Conservation (phyloP, 2,329 filamentous ascomycete species). For the Diplocarpon rosae region DNA sequence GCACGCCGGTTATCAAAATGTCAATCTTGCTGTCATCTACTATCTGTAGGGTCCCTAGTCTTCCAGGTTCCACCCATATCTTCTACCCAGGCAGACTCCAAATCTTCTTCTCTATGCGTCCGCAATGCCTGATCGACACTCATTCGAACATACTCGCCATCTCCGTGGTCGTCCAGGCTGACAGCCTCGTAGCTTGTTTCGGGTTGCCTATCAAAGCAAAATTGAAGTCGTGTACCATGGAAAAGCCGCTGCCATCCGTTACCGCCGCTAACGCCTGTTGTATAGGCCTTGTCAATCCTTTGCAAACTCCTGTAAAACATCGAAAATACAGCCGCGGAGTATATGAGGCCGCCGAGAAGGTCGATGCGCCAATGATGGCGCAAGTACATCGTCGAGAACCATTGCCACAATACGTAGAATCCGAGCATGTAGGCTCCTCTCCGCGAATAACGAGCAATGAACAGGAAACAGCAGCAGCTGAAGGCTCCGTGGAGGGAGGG, state of each 20-base stretch:
- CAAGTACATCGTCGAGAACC: slow-evolving; percentile 96
- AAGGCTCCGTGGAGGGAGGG: slow-evolving; percentile 90
- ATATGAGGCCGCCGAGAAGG: slow-evolving; percentile 70
- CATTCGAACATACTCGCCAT: slow-evolving; percentile 4
- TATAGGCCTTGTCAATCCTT: slow-evolving; percentile 22
- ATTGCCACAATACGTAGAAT: slow-evolving; percentile 76
- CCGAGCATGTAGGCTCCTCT: slow-evolving; percentile 60
- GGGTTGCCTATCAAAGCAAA: slow-evolving; percentile 17
- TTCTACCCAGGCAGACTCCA: slow-evolving; percentile 16
- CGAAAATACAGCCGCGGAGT: slow-evolving; percentile 67
- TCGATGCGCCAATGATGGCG: slow-evolving; percentile 94
- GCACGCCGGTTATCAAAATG: too few species aligned
- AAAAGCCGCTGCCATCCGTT: slow-evolving; percentile 24
- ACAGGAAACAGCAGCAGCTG: slow-evolving; percentile 83
- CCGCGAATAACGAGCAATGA: slow-evolving; percentile 34
- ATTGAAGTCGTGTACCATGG: slow-evolving; percentile 18
- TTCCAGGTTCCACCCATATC: slow-evolving; percentile 10
- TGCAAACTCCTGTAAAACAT: slow-evolving; percentile 21
- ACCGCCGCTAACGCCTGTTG: slow-evolving; percentile 18
- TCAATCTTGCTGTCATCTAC: too few species aligned
- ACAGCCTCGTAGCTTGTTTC: slow-evolving; percentile 15
- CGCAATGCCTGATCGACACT: slow-evolving; percentile 1
- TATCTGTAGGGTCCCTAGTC: background rate
- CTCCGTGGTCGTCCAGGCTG: slow-evolving; percentile 6
- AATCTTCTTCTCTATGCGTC: slow-evolving; percentile 8